Conservation (phyloP, 148 eudicot genomes). For the Arctostaphylos glauca region DNA sequence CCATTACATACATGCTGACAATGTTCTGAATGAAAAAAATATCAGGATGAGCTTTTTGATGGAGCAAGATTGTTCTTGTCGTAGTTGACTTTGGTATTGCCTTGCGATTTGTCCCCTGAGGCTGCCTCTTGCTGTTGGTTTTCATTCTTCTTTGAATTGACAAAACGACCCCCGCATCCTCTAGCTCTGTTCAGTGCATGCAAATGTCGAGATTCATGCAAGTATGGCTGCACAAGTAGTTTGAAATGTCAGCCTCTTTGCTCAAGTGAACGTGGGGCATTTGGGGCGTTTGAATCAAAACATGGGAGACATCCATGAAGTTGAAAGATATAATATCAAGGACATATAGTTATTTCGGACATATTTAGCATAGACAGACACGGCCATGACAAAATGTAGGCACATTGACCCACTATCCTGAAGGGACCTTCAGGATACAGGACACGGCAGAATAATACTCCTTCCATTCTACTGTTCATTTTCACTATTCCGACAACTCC, state of each 20-base stretch:
- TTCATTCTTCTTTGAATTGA: constrained; percentile 41
- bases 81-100: constrained; percentile 31
- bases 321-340: not conserved
- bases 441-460: not conserved
- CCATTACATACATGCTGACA: not conserved
- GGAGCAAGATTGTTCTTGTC: constrained; percentile 28
- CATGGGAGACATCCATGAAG: not conserved
- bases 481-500: not conserved
- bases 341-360: not conserved
- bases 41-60: constrained; percentile 25
- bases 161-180: constrained; percentile 65
- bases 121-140: constrained; percentile 35
- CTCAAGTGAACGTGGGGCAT: not conserved
- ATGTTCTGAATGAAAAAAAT: not conserved
- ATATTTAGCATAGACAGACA: not conserved
- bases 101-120: constrained; percentile 34
- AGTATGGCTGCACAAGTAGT: constrained; percentile 45
- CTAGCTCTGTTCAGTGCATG: constrained; percentile 62
- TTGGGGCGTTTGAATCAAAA: not conserved
- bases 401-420: not conserved
- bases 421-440: not conserved
- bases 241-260: constrained; percentile 2
- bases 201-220: constrained; percentile 68
- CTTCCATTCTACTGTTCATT: not conserved
- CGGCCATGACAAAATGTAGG: not conserved